These are phyloP conservation scores for Thecaphora thlaspeos DNA, from an alignment of 1,284 basidiomycete genomes.

Conservation along the genomic window DNA sequence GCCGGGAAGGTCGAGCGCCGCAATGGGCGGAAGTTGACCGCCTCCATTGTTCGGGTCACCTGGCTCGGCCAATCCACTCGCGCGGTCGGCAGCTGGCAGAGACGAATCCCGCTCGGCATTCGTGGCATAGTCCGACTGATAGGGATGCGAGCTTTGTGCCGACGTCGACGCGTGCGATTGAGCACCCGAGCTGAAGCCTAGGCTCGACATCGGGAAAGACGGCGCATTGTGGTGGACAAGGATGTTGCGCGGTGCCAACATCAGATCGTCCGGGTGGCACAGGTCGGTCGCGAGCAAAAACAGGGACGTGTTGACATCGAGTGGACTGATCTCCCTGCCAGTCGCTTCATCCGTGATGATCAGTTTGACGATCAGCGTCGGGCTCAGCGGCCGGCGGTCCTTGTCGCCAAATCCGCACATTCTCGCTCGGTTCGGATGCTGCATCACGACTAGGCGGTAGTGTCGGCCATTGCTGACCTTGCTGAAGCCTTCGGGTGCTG, in stretches of 20 bases:
- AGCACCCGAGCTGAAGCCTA: constrained; percentile 1
- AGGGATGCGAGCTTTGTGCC: not conserved
- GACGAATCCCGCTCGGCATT: not conserved
- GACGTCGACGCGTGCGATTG: not conserved
- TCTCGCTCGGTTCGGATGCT: constrained; percentile 44
- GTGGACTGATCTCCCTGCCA: constrained; percentile 36
- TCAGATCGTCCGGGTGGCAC: constrained; percentile 44
- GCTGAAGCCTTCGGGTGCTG: constrained; percentile 6
- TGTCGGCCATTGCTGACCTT: constrained; percentile 26
- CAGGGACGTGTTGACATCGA: constrained; percentile 48
- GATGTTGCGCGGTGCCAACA: constrained; percentile 40
- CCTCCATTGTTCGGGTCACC: too few relatives aligned
- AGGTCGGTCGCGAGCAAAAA: constrained; percentile 51
- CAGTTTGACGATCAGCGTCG: constrained; percentile 47
- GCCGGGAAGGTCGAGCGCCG: not conserved
- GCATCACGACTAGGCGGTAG: constrained; percentile 43
- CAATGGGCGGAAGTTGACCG: not conserved
- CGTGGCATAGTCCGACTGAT: not conserved
- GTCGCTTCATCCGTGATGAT: constrained; percentile 42
- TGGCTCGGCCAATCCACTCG: too few relatives aligned
- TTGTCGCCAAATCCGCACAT: constrained; percentile 54
- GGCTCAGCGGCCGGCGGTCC: constrained; percentile 50
- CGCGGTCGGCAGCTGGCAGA: too few relatives aligned
- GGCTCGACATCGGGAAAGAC: constrained; percentile 16
- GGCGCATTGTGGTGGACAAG: constrained; percentile 42